Evolutionary conservation across 2,329 filamentous ascomycete species (phyloP).

Genomic region (Chaetomium olivaceum): DNA sequence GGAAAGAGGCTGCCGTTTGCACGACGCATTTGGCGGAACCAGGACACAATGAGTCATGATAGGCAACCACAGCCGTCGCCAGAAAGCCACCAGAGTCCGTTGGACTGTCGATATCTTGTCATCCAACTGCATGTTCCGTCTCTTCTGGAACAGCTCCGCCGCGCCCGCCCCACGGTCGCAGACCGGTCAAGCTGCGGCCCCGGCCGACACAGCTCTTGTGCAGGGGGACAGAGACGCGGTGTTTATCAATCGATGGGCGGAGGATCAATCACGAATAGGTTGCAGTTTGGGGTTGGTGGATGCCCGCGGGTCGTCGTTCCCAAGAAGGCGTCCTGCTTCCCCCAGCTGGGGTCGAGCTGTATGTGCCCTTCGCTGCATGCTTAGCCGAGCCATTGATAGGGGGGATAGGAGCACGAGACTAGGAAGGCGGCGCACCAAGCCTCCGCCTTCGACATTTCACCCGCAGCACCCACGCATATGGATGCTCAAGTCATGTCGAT

Average conservation of each 20-base stretch:
- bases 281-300: neutral
- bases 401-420: neutral
- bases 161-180: slow-evolving; percentile 8
- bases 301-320: neutral
- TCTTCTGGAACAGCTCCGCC: neutral
- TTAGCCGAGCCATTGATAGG: slow-evolving; percentile 13
- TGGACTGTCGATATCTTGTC: neutral
- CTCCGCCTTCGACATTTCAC: neutral
- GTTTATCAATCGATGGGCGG: neutral
- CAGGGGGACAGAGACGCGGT: neutral
- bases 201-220: neutral
- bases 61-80: slow-evolving; percentile 19
- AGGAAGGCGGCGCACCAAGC: neutral
- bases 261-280: neutral
- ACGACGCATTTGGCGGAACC: slow-evolving; percentile 11
- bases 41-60: slow-evolving; percentile 18
- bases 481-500: neutral
- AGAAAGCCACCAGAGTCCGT: slow-evolving; percentile 17
- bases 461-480: neutral
- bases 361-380: slow-evolving; percentile 20
- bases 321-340: neutral
- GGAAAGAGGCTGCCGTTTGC: slow-evolving; percentile 22
- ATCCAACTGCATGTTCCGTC: slow-evolving; percentile 4
- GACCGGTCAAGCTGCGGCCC: slow-evolving; percentile 16
- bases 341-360: neutral